Evolutionary conservation across 1,284 basidiomycete species (phyloP), one percentile per base, ranked within the genome.

Genomic region (Ganoderma sinense): DNA sequence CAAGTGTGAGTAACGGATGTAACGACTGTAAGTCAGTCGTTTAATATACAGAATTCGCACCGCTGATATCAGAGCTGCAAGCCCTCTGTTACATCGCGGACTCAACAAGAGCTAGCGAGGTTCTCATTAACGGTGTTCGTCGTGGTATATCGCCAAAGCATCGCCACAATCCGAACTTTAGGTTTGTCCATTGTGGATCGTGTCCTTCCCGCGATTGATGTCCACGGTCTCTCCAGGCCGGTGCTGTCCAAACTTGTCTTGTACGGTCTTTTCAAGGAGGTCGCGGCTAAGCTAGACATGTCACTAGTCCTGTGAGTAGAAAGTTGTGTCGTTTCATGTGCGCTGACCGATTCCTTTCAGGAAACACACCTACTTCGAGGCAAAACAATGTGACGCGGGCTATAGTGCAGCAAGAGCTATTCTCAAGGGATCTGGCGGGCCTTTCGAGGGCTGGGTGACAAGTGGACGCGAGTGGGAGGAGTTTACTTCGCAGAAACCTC

Each of bases 131-230:
- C 72, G 94, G 94, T 1, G 80, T 89, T n/a, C 90, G 87, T 74
- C 89, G 94, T 56, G 94, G 94, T 2, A 88, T 93, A 1, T 82
- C 92, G 14, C 87, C 90, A 0, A 94, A 92, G 75, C 88, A 92
- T 74, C 85, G 90, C 31, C 82, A 86, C 68, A 84, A 85, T 48
- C 82, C 85, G 5, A 91, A 89, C 77, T 89, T 87, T 61, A 87
- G 90, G 94, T 92, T 6, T 29, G 67, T 61, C 68, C 43, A 81
- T 67, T 10, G 36, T 33, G 41, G 45, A n/a, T 23, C 16, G 33
- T 26, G 13, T 31, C 65, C 31, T 39, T 63, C 51, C 23, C 41
- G 16, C 20, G 36, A 14, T 39, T 31, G 18, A 60, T 4, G 3
- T 31, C 11, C 11, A 45, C 11, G 3, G 20, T n/a, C 18, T 36